A percentile compares a stretch with the other conserved stretches of the same genome.
phyloP scores from a whole-genome alignment of 257 asterid species.

The Rehmannia glutinosa region DNA sequence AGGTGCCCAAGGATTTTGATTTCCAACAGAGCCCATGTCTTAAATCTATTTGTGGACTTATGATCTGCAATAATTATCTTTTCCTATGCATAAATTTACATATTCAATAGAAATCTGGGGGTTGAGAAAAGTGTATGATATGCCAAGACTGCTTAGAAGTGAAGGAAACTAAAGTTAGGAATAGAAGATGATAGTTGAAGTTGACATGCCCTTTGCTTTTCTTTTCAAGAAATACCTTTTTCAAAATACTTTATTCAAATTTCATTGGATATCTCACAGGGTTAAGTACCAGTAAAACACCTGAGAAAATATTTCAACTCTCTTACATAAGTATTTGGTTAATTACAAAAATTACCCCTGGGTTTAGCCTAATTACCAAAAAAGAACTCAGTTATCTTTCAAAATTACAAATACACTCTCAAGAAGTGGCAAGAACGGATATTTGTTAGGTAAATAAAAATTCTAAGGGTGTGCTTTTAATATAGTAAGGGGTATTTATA shows the following conservation, averaged over 20 bases:
- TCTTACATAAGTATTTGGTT: too few relatives aligned
- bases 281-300: background rate
- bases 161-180: slow-evolving; percentile 27
- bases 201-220: slow-evolving; percentile 21
- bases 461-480: too few relatives aligned
- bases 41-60: too few relatives aligned
- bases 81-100: background rate
- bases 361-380: too few relatives aligned
- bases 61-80: background rate
- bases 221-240: background rate
- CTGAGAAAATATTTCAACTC: too few relatives aligned
- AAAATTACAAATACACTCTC: too few relatives aligned
- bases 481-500: too few relatives aligned
- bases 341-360: too few relatives aligned
- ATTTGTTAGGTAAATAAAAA: too few relatives aligned
- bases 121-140: slow-evolving; percentile 20
- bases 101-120: background rate
- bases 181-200: slow-evolving; percentile 28
- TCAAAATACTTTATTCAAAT: background rate
- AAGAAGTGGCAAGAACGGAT: too few relatives aligned
- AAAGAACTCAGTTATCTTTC: too few relatives aligned
- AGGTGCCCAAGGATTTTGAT: slow-evolving; percentile 60
- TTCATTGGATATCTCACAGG: background rate
- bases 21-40: slow-evolving; percentile 53
- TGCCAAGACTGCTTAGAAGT: slow-evolving; percentile 34